Percentiles rank a stretch among this genome's conserved stretches.
phyloP scores from a whole-genome alignment of 768 basidiomycete genomes.

The Hydnomerulius pinastri region DNA sequence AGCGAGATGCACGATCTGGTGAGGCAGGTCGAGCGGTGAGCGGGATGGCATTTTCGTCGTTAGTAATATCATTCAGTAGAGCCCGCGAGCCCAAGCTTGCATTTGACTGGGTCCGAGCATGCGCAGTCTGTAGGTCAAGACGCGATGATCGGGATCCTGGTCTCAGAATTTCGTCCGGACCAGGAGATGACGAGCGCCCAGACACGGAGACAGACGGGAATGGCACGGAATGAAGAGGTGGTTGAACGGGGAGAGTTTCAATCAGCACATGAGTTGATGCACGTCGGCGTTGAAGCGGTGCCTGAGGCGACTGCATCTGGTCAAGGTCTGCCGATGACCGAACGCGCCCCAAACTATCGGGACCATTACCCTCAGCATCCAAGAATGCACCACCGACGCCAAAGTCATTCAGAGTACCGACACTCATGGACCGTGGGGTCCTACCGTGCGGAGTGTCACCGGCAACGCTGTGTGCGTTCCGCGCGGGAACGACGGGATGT shows the following conservation, averaged over 20 bases:
- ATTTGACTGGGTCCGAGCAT: slow-evolving; percentile 51
- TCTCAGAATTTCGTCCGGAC: slow-evolving; percentile 39
- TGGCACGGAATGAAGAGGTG: slow-evolving; percentile 55
- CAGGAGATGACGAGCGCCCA: slow-evolving; percentile 50
- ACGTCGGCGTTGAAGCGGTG: slow-evolving; percentile 49
- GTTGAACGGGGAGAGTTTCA: slow-evolving; percentile 40
- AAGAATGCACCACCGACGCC: slow-evolving; percentile 49
- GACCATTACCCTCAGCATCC: slow-evolving; percentile 34
- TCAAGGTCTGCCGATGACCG: slow-evolving; percentile 62
- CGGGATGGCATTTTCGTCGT: slow-evolving; percentile 32
- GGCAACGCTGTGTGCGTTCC: slow-evolving; percentile 45
- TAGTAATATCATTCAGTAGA: slow-evolving; percentile 42
- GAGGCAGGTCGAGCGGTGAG: slow-evolving; percentile 39
- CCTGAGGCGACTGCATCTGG: slow-evolving; percentile 42
- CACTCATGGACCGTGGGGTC: slow-evolving; percentile 63
- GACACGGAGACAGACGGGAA: slow-evolving; percentile 59
- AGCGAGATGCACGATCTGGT: slow-evolving; percentile 42
- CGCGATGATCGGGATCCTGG: slow-evolving; percentile 36
- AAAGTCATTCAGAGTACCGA: slow-evolving; percentile 60
- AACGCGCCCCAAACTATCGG: slow-evolving; percentile 42
- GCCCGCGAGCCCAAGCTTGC: slow-evolving; percentile 52
- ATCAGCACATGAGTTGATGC: slow-evolving; percentile 52
- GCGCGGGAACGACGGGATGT: slow-evolving; percentile 37
- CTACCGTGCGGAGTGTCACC: slow-evolving; percentile 42
- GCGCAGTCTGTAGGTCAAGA: slow-evolving; percentile 34